phyloP scores from a whole-genome alignment of 768 basidiomycete genomes.

The Kockovaella imperatae region DNA sequence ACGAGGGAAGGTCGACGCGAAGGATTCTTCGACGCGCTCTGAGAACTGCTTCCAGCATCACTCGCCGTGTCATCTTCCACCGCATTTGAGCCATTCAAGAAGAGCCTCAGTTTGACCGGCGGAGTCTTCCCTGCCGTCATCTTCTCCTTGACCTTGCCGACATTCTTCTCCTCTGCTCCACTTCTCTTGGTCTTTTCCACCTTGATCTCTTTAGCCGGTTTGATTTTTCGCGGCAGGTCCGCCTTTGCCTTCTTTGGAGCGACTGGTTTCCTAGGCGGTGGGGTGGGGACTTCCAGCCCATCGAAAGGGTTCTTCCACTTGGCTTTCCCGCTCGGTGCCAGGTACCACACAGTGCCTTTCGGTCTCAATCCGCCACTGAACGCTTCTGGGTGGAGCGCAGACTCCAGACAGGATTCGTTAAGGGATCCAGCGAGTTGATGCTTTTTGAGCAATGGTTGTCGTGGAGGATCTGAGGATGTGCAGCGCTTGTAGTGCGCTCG shows the following conservation, averaged over 20 bases:
- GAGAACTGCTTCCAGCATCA: neutral
- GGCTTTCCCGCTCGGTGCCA: slow-evolving; percentile 11
- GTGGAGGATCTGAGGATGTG: slow-evolving; percentile 13
- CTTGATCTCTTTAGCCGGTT: slow-evolving; percentile 13
- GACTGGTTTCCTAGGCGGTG: slow-evolving; percentile 21
- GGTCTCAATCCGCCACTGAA: slow-evolving; percentile 21
- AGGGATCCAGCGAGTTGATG: slow-evolving; percentile 33
- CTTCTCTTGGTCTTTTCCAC: neutral
- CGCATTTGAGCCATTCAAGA: slow-evolving; percentile 4
- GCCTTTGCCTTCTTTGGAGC: slow-evolving; percentile 13
- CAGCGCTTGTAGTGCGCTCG: slow-evolving; percentile 33
- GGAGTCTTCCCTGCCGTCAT: neutral
- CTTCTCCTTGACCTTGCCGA: slow-evolving; percentile 5
- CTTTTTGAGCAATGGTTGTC: slow-evolving; percentile 28
- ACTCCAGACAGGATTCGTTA: slow-evolving; percentile 23
- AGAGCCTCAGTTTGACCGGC: slow-evolving; percentile 22
- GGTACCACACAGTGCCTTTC: slow-evolving; percentile 33
- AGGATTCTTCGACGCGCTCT: neutral
- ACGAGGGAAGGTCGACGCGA: too few relatives aligned
- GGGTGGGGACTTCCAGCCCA: slow-evolving; percentile 29
- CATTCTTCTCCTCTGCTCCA: slow-evolving; percentile 9
- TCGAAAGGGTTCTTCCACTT: slow-evolving; percentile 36
- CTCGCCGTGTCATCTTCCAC: slow-evolving; percentile 11
- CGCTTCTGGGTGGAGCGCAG: slow-evolving; percentile 35
- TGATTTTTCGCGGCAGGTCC: too few relatives aligned